Evolutionary conservation across 2,329 filamentous ascomycete genomes (phyloP), one percentile per base, ranked within the genome.

Genomic region (Coniochaeta pulveracea): DNA sequence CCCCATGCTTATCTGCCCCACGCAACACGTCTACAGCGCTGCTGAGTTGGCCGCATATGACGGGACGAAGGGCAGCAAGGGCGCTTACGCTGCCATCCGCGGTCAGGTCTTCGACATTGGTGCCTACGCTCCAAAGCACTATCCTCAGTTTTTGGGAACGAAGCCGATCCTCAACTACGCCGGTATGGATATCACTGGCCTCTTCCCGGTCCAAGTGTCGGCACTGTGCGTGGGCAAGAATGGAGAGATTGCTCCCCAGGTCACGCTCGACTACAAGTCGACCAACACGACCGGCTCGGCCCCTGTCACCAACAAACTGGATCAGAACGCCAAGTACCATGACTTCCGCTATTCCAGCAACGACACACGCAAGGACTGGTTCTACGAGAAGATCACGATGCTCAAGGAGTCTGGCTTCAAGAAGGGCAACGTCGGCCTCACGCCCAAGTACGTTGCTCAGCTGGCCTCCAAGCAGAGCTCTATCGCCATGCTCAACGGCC

Each of bases 191-290:
- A 79, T 88, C n/a, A 93, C 84, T 15, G 65, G 72, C 24, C 68
- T 98, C 9, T 98, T 98, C 61, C 91, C 93, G 0, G 69, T 98
- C 1, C 91, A 98, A 54, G 89, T 98, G 11, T 93, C 81, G 4
- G 86, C 89, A 26, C 69, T 98, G 23, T 98, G 91, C 56, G 72
- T 81, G 38, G 91, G 89, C 37, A 73, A 71, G 19, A 66, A 77
- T 42, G 83, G 80, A 15, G 51, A 48, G 2, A 61, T 76, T 24
- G 69, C 85, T 48, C 70, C 72, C 4, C 69, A 76, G 26, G 84
- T 98, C n/a, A 80, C 81, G 29, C 69, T 98, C 18, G 81, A 89
- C 55, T 96, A 89, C 59, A 77, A 76, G 42, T 74, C 68, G 23
- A 76, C 74, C 40, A 98, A 98, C 55, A 66, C 79, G 35, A 74